These are phyloP conservation scores for Boletus semigastroideus DNA, from an alignment of 1,284 basidiomycete species.

Conservation along the genomic window DNA sequence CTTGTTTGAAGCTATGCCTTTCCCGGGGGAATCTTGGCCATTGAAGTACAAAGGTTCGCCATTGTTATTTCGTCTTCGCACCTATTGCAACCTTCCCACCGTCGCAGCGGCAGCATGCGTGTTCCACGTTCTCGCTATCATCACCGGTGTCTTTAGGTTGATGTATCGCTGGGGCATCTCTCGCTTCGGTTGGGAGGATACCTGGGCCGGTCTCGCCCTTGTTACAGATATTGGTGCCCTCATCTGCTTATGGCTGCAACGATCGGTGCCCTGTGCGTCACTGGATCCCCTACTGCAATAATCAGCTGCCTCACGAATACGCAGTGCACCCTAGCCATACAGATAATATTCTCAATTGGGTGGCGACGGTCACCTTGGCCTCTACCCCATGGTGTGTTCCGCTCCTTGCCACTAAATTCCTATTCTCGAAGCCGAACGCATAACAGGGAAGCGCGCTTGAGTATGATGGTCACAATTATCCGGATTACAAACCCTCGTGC, in stretches of 20 bases:
- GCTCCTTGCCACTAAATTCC: neutral
- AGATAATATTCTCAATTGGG: slow-evolving; percentile 2
- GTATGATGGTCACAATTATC: slow-evolving; percentile 15
- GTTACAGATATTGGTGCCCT: slow-evolving; percentile 13
- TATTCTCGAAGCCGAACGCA: neutral
- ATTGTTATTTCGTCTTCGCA: neutral
- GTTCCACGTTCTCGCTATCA: slow-evolving; percentile 13
- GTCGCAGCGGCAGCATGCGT: slow-evolving; percentile 3
- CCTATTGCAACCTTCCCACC: neutral
- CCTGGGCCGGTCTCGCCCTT: slow-evolving; percentile 20
- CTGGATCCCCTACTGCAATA: neutral
- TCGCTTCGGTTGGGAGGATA: slow-evolving; percentile 21
- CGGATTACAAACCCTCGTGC: slow-evolving; percentile 8
- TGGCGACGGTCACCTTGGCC: neutral
- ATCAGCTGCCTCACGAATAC: neutral
- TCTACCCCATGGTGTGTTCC: slow-evolving; percentile 16
- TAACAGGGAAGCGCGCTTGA: slow-evolving; percentile 17
- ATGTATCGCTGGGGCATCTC: slow-evolving; percentile 14
- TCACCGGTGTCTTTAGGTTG: slow-evolving; percentile 19
- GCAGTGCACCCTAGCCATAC: slow-evolving; percentile 1
- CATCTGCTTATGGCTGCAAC: slow-evolving; percentile 7
- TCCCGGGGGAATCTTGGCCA: slow-evolving; percentile 16
- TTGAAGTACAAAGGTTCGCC: slow-evolving; percentile 17
- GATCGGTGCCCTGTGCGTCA: slow-evolving; percentile 7
- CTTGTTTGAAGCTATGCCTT: slow-evolving; percentile 10